Percentiles rank a stretch among this genome's conserved stretches.
These are phyloP conservation scores for Herpetomonas samuelpessoai DNA, from an alignment of 208 protist species.

Conservation along the genomic window DNA sequence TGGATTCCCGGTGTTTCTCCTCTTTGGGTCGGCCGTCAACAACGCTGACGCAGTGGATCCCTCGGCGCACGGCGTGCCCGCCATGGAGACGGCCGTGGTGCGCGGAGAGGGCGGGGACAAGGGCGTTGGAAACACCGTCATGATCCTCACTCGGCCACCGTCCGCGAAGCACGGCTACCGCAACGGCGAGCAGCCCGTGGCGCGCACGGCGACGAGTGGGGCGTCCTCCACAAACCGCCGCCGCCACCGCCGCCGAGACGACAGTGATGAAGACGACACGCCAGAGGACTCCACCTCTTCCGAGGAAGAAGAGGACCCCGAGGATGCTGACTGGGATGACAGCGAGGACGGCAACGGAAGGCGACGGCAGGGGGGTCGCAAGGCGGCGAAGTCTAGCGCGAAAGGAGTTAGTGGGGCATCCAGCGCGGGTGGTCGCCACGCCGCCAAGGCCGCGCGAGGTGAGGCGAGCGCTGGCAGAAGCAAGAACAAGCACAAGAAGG, in stretches of 20 bases:
- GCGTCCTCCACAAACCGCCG: conserved; percentile 1
- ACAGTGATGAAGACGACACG: conserved; percentile 10
- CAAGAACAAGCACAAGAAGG: background rate
- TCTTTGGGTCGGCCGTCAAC: conserved; percentile 44
- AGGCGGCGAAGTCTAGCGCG: background rate
- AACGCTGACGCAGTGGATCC: conserved; percentile 27
- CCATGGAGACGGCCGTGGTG: conserved; percentile 45
- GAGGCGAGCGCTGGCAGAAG: background rate
- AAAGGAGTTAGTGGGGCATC: no score
- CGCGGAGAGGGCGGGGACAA: conserved; percentile 31
- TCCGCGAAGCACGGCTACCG: conserved; percentile 19
- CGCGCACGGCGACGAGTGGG: background rate
- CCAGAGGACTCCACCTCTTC: background rate
- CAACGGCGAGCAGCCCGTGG: background rate
- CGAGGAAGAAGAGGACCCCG: conserved; percentile 1
- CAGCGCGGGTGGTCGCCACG: background rate
- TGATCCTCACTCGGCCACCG: conserved; percentile 38
- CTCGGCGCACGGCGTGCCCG: conserved; percentile 31
- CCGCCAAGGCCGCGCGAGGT: background rate
- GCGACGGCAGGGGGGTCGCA: background rate
- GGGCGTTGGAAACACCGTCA: conserved; percentile 15
- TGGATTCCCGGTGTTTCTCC: conserved; percentile 66
- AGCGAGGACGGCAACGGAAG: background rate
- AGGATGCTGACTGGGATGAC: conserved; percentile 1
- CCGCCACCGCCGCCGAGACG: conserved; percentile 2